Conservation (phyloP, 495 filamentous ascomycete species). For the Tuber umbilicatum region DNA sequence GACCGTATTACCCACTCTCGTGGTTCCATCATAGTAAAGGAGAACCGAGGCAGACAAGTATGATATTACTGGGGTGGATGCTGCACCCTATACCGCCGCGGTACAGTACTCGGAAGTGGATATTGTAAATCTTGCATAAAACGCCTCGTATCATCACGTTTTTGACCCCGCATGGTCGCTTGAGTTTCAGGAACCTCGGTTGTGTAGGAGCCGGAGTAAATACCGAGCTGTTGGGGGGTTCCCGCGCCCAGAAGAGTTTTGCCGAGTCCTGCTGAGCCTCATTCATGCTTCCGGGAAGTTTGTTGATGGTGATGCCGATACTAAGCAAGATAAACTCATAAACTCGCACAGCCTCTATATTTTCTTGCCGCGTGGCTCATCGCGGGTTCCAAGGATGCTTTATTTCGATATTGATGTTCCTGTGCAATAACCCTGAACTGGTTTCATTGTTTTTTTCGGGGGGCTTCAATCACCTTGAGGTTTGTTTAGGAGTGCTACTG, state of each 20-base stretch:
- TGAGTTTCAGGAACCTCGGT: not conserved
- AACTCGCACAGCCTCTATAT: not conserved
- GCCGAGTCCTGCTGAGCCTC: not conserved
- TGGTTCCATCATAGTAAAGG: no score
- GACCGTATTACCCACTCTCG: no score
- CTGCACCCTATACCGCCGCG: not conserved
- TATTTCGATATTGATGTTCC: not conserved
- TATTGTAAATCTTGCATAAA: not conserved
- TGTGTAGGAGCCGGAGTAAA: not conserved
- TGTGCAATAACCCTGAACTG: not conserved
- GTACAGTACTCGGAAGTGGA: not conserved
- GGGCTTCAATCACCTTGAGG: not conserved
- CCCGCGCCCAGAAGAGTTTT: not conserved
- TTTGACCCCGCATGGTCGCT: not conserved
- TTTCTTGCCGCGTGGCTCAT: not conserved
- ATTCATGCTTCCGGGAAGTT: not conserved
- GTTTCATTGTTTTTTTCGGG: not conserved
- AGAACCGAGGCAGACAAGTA: not conserved
- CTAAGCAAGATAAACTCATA: not conserved
- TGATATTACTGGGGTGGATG: no score
- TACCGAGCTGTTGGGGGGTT: not conserved
- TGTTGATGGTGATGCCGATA: not conserved
- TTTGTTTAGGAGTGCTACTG: no score
- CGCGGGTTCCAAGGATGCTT: not conserved
- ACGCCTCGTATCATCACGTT: not conserved